Evolutionary conservation across 177 flowering plant species (phyloP), one percentile per base, ranked within the genome.

Genomic region (Telopea speciosissima): DNA sequence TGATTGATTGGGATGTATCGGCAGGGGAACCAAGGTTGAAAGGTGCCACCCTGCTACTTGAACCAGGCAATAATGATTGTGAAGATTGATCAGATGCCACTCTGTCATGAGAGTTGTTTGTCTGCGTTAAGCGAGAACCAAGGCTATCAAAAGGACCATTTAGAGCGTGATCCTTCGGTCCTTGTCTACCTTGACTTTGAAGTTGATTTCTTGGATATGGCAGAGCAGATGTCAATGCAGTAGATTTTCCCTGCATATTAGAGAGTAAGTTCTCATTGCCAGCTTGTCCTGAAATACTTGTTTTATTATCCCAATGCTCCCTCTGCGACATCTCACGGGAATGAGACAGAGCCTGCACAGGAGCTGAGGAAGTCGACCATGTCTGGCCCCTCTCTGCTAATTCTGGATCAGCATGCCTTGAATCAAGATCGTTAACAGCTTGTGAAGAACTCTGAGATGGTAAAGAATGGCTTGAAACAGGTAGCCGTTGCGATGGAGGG

Each of bases 401-500:
- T 19, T 80, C 83, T 45, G 83, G 67, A 75, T 74, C 67, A 22
- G 65, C 73, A 67, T 72, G 82, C 66, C 74, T 73, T 36, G 86
- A 74, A 70, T 70, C 75, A 23, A 75, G 63, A 65, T 77, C 75
- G 72, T 72, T 78, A 68, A 70, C 76, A 24, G 64, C 68, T 36
- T 75, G 85, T 64, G 81, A 72, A 26, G 82, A 69, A 66, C 73
- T 76, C 74, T 83, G 85, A 72, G 85, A 76, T 69, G 81, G 24
- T 22, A 75, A 26, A 61, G 69, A 64, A 49, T 66, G 82, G 76
- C 83, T 89, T 31, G 81, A 49, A 68, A 69, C 28, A 21, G 85
- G 71, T 33, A 79, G 56, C 33, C 80, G 75, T 74, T 88, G 92
- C 70, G 93, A 85, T 42, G 98, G 97, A 68, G 92, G 93, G 61